Evolutionary conservation across 441 rosid genomes (phyloP), one percentile per base, ranked within the genome.

Genomic region (Cnidoscolus chayamansa): DNA sequence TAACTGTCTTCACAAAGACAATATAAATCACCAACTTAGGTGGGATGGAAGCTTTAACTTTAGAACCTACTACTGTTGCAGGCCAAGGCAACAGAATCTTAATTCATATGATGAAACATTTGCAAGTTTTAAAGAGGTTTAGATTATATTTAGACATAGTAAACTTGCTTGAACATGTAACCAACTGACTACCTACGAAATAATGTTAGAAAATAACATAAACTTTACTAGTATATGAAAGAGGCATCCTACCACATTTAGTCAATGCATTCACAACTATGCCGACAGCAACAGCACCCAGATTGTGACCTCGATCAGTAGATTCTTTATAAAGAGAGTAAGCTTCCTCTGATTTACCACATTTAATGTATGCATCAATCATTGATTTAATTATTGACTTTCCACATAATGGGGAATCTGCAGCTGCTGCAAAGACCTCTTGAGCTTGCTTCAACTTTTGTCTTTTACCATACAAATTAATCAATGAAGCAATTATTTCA

Each of bases 211-310:
- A 31, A 19, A 47, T 32, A 65, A 19, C 0, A 13, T 63, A 59
- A 53, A 16, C 10, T 56, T 15, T 17, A 59, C 9, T 55, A 20
- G n/a, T 54, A 47, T 12, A 9, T 56, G 17, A 59, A 64, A 66
- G 59, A 53, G 64, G 17, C 53, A 17, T 64, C 82, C 67, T 90
- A 90, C 98, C 93, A 73, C 65, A 74, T 72, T 82, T 84, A 61
- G 96, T 82, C 77, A 92, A 77, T 64, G 92, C 83, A 79, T 90
- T 88, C 78, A 90, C 98, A 59, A 88, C 78, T 54, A 86, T 84
- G 84, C 96, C 84, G 70, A 87, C 72, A 67, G 89, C 80, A 79
- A 92, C 85, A 77, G 89, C 84, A 70, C 83, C 86, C 31, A 79
- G 81, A 74, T 81, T 72, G 58, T 77, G 80, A 64, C 85, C 90